Conservation (phyloP, 106 monocot genomes). For the Iris macrosiphon region DNA sequence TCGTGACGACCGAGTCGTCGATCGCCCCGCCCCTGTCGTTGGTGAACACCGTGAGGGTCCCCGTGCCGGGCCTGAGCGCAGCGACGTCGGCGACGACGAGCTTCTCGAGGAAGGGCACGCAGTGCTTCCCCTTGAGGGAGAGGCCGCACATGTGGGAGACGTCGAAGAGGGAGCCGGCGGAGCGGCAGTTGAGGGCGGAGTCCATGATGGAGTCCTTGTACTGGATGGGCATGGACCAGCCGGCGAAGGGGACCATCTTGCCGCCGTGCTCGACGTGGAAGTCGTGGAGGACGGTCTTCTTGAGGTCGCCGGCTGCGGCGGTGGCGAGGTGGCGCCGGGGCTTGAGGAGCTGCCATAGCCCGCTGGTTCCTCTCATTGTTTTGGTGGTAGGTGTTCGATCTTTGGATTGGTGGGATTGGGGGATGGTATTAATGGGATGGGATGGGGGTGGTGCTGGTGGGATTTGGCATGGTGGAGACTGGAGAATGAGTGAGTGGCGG, state of each 20-base stretch:
- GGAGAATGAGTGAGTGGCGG: not conserved
- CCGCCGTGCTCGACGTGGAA: slow-evolving; percentile 85
- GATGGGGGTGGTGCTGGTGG: not conserved
- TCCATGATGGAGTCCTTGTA: slow-evolving; percentile 98
- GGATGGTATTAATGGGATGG: not conserved
- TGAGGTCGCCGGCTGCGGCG: slow-evolving; percentile 38
- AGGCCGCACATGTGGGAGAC: slow-evolving; percentile 99
- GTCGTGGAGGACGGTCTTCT: slow-evolving; percentile 82
- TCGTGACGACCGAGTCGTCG: slow-evolving; percentile 90
- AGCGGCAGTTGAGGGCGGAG: slow-evolving; percentile 83
- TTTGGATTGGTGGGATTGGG: not conserved
- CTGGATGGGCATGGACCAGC: slow-evolving; percentile 98
- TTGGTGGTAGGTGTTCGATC: slow-evolving; percentile 17
- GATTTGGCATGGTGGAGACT: not conserved
- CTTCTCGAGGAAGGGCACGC: slow-evolving; percentile 58
- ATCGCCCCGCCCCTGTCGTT: slow-evolving; percentile 91
- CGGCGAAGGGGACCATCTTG: slow-evolving; percentile 97
- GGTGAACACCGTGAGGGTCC: slow-evolving; percentile 92
- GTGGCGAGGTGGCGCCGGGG: slow-evolving; percentile 21
- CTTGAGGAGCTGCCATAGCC: slow-evolving; percentile 22
- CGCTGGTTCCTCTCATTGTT: slow-evolving; percentile 2
- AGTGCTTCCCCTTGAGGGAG: slow-evolving; percentile 66
- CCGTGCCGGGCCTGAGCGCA: slow-evolving; percentile 57
- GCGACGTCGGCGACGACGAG: slow-evolving; percentile 85
- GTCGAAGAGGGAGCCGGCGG: slow-evolving; percentile 78